Base-by-base conservation (phyloP, 306 rosid genomes). In the Pterocarpus santalinus region DNA sequence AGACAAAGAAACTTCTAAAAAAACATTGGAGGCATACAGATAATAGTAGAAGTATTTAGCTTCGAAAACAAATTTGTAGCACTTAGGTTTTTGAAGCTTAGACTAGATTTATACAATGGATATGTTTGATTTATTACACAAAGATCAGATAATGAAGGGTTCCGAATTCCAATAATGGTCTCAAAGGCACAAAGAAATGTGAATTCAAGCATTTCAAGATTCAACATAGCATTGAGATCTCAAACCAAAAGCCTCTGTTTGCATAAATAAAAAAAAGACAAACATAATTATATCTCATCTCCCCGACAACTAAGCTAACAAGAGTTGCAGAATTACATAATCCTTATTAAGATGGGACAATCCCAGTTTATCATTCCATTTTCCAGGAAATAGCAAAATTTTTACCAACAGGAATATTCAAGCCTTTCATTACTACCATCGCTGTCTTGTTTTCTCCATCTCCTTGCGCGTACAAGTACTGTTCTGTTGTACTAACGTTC, bases 321-420 rank as follows among this genome's bases (percentile, higher is more conserved):
- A 62, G 8, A 43, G 7, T 5, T 5, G 5, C 36, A 69, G 74
- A 81, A 69, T 72, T 63, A 78, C 63, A 16, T 12, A 36, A 7
- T 72, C 38, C 66, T 30, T 53, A 69, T 39, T 15, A 72, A 41
- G 34, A 56, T 15, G 28, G 22, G 15, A 70, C 10, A 65, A 11
- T n/a, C 65, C 70, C 46, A 88, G 80, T 53, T 74, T 61, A 75
- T 76, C 76, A 69, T 7, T 75, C 71, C 90, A 95, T 90, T 67
- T 91, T 91, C 94, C 97, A 95, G 5, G 87, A 74, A 39, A 95
- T 1, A 13, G 77, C 88, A 79, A 95, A 93, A 79, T 77, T 89
- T 53, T 88, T 90, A 13, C 98, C 99, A 1, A 95, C 80, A 5
- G 87, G 87, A 44, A 95, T 74, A 43, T 93, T 78, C 89, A 90